Evolutionary conservation across 352 stramenopile genomes (phyloP).

Genomic region (Aphanomyces invadans): DNA sequence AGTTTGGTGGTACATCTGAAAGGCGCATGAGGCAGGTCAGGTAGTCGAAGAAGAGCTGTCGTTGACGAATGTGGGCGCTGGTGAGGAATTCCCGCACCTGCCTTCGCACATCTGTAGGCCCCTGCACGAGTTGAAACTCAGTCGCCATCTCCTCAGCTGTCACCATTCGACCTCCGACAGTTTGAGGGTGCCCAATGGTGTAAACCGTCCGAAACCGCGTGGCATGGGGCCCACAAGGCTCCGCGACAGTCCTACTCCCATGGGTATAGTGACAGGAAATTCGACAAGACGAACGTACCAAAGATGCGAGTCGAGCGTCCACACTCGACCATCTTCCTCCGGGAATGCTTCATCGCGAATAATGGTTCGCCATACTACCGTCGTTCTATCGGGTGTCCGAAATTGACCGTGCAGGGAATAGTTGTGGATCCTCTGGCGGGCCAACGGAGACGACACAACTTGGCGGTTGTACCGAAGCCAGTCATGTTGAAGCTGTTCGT

Average conservation of each 20-base stretch:
- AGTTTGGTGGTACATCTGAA: not conserved
- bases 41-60: not conserved
- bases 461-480: slow-evolving; percentile 5
- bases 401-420: slow-evolving; percentile 8
- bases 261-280: not conserved
- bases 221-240: not conserved
- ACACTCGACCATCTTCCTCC: not conserved
- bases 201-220: slow-evolving; percentile 17
- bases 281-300: not conserved
- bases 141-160: slow-evolving; percentile 1
- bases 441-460: not conserved
- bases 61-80: not conserved
- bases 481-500: slow-evolving; percentile 1
- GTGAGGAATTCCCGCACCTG: not conserved
- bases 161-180: not conserved
- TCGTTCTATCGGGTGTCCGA: not conserved
- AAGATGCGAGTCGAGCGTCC: not conserved
- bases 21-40: not conserved
- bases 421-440: not conserved
- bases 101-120: not conserved
- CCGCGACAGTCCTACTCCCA: slow-evolving; percentile 10
- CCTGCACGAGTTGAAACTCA: not conserved
- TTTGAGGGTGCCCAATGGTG: slow-evolving; percentile 12
- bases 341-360: slow-evolving; percentile 3
- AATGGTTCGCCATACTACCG: slow-evolving; percentile 15